Base-by-base conservation (phyloP, 2,329 filamentous ascomycete genomes). In the Aspergillus tubingensis region DNA sequence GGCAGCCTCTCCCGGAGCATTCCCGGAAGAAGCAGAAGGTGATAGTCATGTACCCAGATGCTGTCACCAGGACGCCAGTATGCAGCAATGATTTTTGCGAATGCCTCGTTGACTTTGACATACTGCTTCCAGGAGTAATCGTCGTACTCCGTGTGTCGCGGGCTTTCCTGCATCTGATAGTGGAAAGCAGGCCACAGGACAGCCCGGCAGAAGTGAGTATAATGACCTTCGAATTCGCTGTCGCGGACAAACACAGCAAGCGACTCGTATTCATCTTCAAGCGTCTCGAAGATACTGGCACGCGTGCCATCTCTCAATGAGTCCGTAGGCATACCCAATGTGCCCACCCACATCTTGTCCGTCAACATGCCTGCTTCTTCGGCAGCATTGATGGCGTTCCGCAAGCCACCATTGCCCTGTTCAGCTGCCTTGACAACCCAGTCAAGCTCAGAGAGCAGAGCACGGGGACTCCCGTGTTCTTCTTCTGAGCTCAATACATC, bases 141-240 rank as follows among this genome's bases (percentile, higher is more conserved):
- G 74, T 96, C 89, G 74, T 96, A 98, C 0, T 94, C 92, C 73
- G 96, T 97, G 85, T 92, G 96, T 81, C 96, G 96, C 41, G 94
- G 93, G 72, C 94, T 94, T 74, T 97, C 94, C 2, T 94, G 94
- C 66, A 97, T 96, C 75, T 96, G 92, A 76, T 97, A 98, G 77
- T 98, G 93, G 77, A 97, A 95, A 64, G 96, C 92, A 1, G 94
- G 94, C 92, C 93, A 97, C 8, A 97, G 82, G 54, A 97, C 96
- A 8, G 94, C 91, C 79, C 96, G 96, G 86, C 93, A 97, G 76
- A 94, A 97, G 78, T 97, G 93, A 13, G 89, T 86, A 72, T 97
- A 98, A 77, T 96, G 92, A 0, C 92, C 92, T 70, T 96, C 90
- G 70, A 96, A 92, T 77, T 97, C 92, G 73, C 90, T 92, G 79